A percentile compares a stretch with the other conserved stretches of the same genome.
phyloP scores from a whole-genome alignment of 2,329 filamentous ascomycete species.

The Alternaria arbusti region DNA sequence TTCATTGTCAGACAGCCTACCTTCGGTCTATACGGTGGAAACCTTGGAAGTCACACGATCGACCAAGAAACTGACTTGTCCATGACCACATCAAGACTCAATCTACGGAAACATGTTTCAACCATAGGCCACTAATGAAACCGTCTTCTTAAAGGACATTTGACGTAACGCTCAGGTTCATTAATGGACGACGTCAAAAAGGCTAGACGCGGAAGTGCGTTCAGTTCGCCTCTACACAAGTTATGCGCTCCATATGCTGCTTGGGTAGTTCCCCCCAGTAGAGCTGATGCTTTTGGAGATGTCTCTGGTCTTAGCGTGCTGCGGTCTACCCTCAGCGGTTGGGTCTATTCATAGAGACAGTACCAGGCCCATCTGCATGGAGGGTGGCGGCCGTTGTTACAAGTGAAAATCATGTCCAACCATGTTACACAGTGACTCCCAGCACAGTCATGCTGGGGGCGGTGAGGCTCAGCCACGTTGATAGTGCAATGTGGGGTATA shows the following conservation, averaged over 20 bases:
- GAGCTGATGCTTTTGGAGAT: too few species aligned
- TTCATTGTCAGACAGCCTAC: not conserved
- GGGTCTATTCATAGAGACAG: not conserved
- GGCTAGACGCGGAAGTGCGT: too few species aligned
- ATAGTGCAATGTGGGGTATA: not conserved
- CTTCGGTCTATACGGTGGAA: not conserved
- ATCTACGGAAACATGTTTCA: not conserved
- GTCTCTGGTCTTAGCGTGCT: not conserved
- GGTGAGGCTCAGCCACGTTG: slow-evolving; percentile 8
- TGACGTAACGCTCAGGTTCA: too few species aligned
- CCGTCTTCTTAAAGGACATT: not conserved
- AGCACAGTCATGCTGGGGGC: not conserved
- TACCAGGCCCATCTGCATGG: not conserved
- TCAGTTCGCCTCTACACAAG: too few species aligned
- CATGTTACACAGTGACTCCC: not conserved
- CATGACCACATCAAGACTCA: not conserved
- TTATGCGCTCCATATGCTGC: too few species aligned
- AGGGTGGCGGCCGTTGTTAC: not conserved
- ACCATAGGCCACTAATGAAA: not conserved
- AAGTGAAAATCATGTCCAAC: not conserved
- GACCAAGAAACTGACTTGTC: not conserved
- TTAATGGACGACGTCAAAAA: too few species aligned
- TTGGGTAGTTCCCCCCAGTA: too few species aligned
- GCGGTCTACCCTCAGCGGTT: not conserved
- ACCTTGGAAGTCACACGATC: not conserved